phyloP scores from a whole-genome alignment of 208 protist species.

The Leishmania tarentolae region DNA sequence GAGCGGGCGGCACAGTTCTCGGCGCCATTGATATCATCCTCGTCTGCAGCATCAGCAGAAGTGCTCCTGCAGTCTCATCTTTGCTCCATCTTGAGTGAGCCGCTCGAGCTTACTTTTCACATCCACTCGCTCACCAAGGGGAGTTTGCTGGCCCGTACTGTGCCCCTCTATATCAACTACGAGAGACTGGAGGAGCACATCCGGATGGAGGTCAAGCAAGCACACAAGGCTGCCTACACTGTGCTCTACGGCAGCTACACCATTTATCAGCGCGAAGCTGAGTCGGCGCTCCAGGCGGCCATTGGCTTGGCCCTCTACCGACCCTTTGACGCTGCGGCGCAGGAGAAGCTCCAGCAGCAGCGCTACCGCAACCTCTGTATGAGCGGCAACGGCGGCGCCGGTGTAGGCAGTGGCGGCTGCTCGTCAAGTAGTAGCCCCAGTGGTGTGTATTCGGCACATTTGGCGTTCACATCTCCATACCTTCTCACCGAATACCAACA shows the following conservation, averaged over 20 bases:
- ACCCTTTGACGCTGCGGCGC: slow-evolving; percentile 37
- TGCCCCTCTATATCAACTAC: slow-evolving; percentile 43
- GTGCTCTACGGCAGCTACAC: slow-evolving; percentile 49
- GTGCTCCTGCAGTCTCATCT: slow-evolving; percentile 21
- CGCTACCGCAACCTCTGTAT: neutral
- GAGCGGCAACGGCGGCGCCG: neutral
- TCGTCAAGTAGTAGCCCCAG: neutral
- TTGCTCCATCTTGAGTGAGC: slow-evolving; percentile 26
- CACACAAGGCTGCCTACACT: slow-evolving; percentile 57
- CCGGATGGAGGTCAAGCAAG: slow-evolving; percentile 44
- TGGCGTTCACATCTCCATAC: slow-evolving; percentile 34
- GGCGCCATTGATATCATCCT: neutral
- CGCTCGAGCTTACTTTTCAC: slow-evolving; percentile 48
- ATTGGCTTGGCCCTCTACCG: slow-evolving; percentile 45
- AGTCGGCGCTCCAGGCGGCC: slow-evolving; percentile 33
- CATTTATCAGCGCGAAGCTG: slow-evolving; percentile 37
- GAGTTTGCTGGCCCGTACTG: slow-evolving; percentile 29
- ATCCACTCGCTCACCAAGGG: slow-evolving; percentile 40
- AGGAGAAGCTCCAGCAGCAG: slow-evolving; percentile 29
- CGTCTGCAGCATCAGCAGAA: neutral
- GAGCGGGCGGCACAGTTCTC: slow-evolving; percentile 15
- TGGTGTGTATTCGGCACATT: neutral
- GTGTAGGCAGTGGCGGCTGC: neutral
- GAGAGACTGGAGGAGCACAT: slow-evolving; percentile 48
- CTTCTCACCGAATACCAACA: slow-evolving; percentile 41